These are phyloP conservation scores for Dactylellina cionopaga DNA, from an alignment of 2,329 filamentous ascomycete species.

Conservation along the genomic window DNA sequence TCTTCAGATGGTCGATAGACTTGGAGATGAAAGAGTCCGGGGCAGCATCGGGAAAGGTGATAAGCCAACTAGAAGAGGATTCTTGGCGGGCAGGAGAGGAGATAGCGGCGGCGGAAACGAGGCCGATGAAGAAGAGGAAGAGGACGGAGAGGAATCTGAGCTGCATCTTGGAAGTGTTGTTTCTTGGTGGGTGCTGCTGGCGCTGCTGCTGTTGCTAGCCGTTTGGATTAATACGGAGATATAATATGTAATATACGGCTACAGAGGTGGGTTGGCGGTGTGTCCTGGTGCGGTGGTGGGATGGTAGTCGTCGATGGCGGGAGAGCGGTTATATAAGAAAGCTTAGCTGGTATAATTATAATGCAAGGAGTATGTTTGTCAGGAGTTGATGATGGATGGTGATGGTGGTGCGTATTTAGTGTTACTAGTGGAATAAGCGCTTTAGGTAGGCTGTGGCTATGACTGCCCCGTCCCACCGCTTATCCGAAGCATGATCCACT, in stretches of 20 bases:
- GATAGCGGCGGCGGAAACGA: conserved; percentile 17
- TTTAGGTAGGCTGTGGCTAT: conserved; percentile 1
- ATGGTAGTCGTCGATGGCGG: background rate
- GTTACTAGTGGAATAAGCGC: background rate
- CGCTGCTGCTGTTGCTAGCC: background rate
- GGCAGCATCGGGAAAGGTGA: conserved; percentile 28
- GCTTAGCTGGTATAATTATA: no score
- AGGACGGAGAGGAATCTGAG: conserved; percentile 39
- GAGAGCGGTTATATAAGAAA: no score
- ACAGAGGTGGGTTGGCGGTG: no score
- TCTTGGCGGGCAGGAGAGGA: conserved; percentile 11
- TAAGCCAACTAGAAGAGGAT: conserved; percentile 11
- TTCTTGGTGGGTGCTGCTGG: background rate
- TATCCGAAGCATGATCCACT: background rate
- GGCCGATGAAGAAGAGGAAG: conserved; percentile 26
- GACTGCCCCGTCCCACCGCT: conserved; percentile 4
- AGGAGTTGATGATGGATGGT: background rate
- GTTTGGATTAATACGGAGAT: background rate
- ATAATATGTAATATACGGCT: no score
- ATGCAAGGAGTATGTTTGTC: no score
- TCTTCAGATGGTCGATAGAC: conserved; percentile 14
- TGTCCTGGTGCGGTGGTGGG: background rate
- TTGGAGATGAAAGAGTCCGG: conserved; percentile 16
- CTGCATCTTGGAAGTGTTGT: conserved; percentile 33
- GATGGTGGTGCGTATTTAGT: background rate